Evolutionary conservation across 2,329 filamentous ascomycete species (phyloP), one percentile per base, ranked within the genome.

Genomic region (Aspergillus vadensis): DNA sequence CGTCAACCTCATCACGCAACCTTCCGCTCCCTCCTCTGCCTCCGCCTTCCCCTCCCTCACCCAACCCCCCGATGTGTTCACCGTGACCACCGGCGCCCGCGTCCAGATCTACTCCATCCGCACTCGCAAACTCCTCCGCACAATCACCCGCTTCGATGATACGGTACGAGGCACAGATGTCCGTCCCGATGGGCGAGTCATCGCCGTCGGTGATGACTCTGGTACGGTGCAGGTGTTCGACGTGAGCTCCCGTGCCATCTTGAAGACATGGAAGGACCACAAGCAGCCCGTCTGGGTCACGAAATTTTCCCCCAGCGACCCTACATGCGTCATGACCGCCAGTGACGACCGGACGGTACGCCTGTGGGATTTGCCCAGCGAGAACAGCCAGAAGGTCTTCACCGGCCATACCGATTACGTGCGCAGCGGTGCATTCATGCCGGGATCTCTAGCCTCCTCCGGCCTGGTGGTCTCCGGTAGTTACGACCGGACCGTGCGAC

Each of bases 201-300:
- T 99, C 68, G 89, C 96, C 38, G 92, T 94, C 32, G 94, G 94
- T 70, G 94, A 97, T 69, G 94, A 97, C 74, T 90, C 87, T 43
- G 96, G 96, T 59, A 88, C 89, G 63, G 91, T 99, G 67, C 96
- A 99, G 78, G 92, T 97, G 12, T 99, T 98, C 73, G 95, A 99
- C 72, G 87, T 96, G 55, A 88, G 85, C 73, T 94, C 92, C 59
- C 86, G 95, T 65, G 92, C 92, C 3, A 97, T 99, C 67, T 80
- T 99, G 69, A 94, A 95, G 81, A 97, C 94, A 55, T 99, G 95
- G 94, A 88, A 89, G 65, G 87, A 93, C 68, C 94, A 98, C 80
- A 93, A 92, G 79, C 93, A 96, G 82, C 91, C 95, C 14, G 91
- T 96, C 23, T 97, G 94, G 89, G 87, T 89, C 23, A 94, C 92